phyloP scores from a whole-genome alignment of 2,329 filamentous ascomycete species.

The Microdochium trichocladiopsis region DNA sequence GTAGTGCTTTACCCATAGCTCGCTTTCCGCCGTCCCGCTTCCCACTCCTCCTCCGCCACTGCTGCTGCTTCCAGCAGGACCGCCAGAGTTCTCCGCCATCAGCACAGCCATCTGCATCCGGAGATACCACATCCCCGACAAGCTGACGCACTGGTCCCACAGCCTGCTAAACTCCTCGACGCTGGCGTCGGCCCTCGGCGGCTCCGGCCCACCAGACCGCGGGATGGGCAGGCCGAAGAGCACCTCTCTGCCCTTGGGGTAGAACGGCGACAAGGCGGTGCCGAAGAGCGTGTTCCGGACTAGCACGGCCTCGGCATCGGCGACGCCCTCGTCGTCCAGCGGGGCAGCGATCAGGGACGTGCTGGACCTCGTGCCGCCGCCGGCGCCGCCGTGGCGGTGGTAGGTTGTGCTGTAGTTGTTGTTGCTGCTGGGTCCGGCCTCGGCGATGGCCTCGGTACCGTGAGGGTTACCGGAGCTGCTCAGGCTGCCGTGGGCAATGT shows the following conservation, averaged over 20 bases:
- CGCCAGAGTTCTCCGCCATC: neutral
- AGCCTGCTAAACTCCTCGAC: neutral
- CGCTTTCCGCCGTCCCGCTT: no score
- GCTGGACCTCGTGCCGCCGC: no score
- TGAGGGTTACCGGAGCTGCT: no score
- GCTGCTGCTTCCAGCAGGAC: no score
- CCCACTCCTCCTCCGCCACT: no score
- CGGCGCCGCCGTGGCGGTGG: no score
- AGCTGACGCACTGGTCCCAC: neutral
- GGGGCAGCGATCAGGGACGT: neutral
- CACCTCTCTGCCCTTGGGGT: neutral
- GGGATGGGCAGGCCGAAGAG: neutral
- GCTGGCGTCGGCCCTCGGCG: neutral
- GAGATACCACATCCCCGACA: neutral
- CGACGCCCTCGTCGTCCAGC: neutral
- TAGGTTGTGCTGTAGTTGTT: no score
- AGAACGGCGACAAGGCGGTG: neutral
- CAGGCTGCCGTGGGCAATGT: no score
- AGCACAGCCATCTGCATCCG: neutral
- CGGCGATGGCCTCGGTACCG: no score
- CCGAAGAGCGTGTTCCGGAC: neutral
- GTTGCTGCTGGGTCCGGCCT: no score
- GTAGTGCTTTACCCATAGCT: no score
- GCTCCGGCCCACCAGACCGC: neutral
- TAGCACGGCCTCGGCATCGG: neutral